Conservation (phyloP, 2,329 filamentous ascomycete species). For the Penicillium sp. region DNA sequence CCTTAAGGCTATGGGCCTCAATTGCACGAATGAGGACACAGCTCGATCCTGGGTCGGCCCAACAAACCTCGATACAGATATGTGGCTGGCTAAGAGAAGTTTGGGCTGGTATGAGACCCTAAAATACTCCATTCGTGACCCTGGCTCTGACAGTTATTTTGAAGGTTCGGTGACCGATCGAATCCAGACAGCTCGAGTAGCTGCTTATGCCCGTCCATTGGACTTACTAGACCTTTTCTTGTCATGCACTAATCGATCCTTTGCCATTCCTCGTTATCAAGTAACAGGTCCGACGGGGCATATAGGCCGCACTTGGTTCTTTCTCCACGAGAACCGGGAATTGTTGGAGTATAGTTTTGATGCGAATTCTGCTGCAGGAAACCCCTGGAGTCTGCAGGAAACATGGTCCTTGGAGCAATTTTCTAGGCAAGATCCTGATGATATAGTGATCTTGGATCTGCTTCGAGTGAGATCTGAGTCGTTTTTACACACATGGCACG, state of each 20-base stretch:
- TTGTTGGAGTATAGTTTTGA: slow-evolving; percentile 52
- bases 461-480: slow-evolving; percentile 46
- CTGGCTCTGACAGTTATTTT: slow-evolving; percentile 11
- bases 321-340: slow-evolving; percentile 37
- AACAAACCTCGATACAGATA: slow-evolving; percentile 66
- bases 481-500: slow-evolving; percentile 45
- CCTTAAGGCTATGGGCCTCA: slow-evolving; percentile 68
- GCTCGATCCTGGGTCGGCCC: slow-evolving; percentile 66
- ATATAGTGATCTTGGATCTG: slow-evolving; percentile 44
- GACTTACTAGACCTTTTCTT: slow-evolving; percentile 69
- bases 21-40: slow-evolving; percentile 65
- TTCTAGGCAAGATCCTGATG: slow-evolving; percentile 33
- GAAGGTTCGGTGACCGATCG: slow-evolving; percentile 58
- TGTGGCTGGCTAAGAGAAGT: slow-evolving; percentile 77
- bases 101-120: slow-evolving; percentile 70
- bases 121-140: not conserved
- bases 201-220: slow-evolving; percentile 60
- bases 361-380: slow-evolving; percentile 24
- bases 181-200: slow-evolving; percentile 63
- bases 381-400: slow-evolving; percentile 27
- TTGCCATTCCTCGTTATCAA: slow-evolving; percentile 21
- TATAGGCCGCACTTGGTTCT: slow-evolving; percentile 41
- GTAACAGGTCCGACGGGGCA: slow-evolving; percentile 28
- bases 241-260: slow-evolving; percentile 60
- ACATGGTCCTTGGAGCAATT: slow-evolving; percentile 23